phyloP scores from a whole-genome alignment of 768 basidiomycete genomes.

The Hortiboletus campestris region DNA sequence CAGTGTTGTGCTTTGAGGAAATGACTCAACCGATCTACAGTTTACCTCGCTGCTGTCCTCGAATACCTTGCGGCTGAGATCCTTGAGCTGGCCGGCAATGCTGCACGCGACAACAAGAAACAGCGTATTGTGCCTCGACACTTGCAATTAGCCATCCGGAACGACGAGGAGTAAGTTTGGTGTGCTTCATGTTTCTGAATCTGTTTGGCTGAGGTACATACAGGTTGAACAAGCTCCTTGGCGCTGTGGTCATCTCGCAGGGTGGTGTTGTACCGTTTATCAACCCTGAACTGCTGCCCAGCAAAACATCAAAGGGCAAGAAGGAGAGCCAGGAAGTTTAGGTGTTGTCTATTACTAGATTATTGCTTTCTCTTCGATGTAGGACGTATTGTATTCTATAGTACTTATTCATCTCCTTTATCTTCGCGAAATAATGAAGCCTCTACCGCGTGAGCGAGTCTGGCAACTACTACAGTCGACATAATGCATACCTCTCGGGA shows the following conservation, averaged over 20 bases:
- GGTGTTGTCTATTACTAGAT: constrained; percentile 9
- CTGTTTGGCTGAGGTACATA: not conserved
- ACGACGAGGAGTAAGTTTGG: constrained; percentile 48
- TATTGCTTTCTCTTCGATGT: constrained; percentile 23
- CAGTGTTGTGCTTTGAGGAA: too few species aligned
- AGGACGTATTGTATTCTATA: constrained; percentile 34
- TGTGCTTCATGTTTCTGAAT: not conserved
- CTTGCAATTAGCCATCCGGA: constrained; percentile 63
- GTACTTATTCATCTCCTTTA: constrained; percentile 26
- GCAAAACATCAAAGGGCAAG: constrained; percentile 53
- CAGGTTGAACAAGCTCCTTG: constrained; percentile 40
- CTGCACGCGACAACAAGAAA: constrained; percentile 56
- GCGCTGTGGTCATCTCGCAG: constrained; percentile 57
- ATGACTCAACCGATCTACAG: constrained; percentile 20
- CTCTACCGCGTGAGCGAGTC: not conserved
- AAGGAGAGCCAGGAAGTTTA: constrained; percentile 49
- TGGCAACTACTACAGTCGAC: too few species aligned
- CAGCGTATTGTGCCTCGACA: constrained; percentile 65
- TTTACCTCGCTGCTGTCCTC: constrained; percentile 61
- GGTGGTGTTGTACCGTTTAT: constrained; percentile 59
- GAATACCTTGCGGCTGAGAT: constrained; percentile 65
- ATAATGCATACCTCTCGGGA: too few species aligned
- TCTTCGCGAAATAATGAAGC: not conserved
- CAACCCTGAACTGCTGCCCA: constrained; percentile 50
- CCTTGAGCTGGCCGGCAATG: constrained; percentile 59